Base-by-base conservation (phyloP, 768 basidiomycete genomes). In the Tulasnella sp. region DNA sequence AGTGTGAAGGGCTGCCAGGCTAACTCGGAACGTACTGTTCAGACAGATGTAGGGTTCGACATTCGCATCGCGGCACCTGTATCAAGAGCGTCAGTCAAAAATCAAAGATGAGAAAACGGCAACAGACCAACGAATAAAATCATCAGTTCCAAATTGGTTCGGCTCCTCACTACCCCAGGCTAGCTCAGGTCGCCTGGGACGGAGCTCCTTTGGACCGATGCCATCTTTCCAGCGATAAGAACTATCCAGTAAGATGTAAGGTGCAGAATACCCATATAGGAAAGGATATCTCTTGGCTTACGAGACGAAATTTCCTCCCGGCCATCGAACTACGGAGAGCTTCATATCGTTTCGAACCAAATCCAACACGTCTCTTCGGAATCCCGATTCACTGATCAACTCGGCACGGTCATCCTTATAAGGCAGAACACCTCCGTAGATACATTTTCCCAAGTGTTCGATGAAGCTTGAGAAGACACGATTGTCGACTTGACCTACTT, bases 161-260 rank as follows among this genome's bases (percentile, higher is more conserved):
- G 89, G 89, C 83, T 92, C 91, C 81, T 90, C 89, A 1, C 87
- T 88, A 76, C 90, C 84, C 91, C 91, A 92, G 0, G 91, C 91
- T 22, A 91, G 87, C 84, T 92, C 91, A 20, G 90, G 90, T 37
- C 90, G 85, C 41, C 89, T 88, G 42, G 89, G 90, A 46, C 91
- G 87, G 14, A 86, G 81, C 46, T 88, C 87, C 58, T 86, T 86
- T 5, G 91, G 90, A 0, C 91, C 90, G 41, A 91, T 86, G 0
- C 90, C 90, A 85, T 91, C 91, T 85, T 90, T 89, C 90, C 90
- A 91, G 22, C 88, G 87, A 83, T 90, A 91, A 77, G 89, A 89
- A 83, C 88, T 89, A 16, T 89, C 89, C n/a, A 14, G 2, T 8
- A 40, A 11, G 22, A 20, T 50, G 7, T 22, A 20, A 22, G 48